phyloP scores from a whole-genome alignment of 179 eudicot genomes.

The Gypsophila paniculata region DNA sequence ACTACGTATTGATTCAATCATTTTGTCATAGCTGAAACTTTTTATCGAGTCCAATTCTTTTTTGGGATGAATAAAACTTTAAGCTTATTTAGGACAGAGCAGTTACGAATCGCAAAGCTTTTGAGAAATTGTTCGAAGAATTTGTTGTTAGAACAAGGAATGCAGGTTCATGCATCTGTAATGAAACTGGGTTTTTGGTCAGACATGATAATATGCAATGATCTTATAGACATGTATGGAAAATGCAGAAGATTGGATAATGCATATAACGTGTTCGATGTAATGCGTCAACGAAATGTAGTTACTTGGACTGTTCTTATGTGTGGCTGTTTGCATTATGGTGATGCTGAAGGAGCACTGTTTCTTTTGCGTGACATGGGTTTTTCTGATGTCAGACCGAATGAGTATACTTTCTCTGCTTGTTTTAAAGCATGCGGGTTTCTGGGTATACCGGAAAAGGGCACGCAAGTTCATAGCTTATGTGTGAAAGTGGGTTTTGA shows the following conservation, averaged over 20 bases:
- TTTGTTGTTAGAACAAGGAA: conserved; percentile 37
- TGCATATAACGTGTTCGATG: conserved; percentile 51
- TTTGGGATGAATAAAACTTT: conserved; percentile 32
- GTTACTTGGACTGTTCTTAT: conserved; percentile 69
- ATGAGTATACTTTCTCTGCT: conserved; percentile 66
- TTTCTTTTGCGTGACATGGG: conserved; percentile 44
- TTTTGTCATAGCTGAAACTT: not conserved
- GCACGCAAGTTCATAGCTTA: conserved; percentile 69
- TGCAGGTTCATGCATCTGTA: conserved; percentile 49
- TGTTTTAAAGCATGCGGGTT: conserved; percentile 61
- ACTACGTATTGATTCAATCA: not conserved
- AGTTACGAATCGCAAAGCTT: conserved; percentile 42
- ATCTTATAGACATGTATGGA: conserved; percentile 50
- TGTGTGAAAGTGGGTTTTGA: conserved; percentile 54
- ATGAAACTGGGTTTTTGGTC: conserved; percentile 37
- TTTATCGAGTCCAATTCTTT: not conserved
- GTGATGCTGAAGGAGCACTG: conserved; percentile 38
- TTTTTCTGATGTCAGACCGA: conserved; percentile 48
- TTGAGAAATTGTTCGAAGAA: conserved; percentile 47
- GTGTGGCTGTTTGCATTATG: conserved; percentile 46
- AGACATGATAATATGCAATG: conserved; percentile 54
- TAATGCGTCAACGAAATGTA: conserved; percentile 53
- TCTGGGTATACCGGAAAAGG: conserved; percentile 39
- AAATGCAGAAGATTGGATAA: conserved; percentile 41
- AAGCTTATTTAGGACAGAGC: conserved; percentile 33